These are phyloP conservation scores for Spergularia azorica DNA, from an alignment of 179 eudicot species.

Conservation along the genomic window DNA sequence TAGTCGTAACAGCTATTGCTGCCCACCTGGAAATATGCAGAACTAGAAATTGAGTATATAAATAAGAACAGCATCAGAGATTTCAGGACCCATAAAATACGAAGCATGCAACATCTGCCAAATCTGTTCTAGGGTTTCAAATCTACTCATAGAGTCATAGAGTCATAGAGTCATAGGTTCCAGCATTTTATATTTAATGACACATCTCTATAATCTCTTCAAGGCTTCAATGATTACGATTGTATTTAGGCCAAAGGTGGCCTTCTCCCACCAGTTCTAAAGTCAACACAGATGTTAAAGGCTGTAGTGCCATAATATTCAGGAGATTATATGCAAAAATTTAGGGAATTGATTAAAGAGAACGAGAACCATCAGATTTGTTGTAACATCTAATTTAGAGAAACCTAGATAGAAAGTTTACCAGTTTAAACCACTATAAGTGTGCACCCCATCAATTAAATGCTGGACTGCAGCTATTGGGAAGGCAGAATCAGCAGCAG, in stretches of 20 bases:
- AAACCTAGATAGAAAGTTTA: constrained; percentile 20
- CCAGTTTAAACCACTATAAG: constrained; percentile 63
- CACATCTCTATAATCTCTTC: too few relatives aligned
- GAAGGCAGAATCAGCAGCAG: constrained; percentile 71
- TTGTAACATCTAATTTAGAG: background rate
- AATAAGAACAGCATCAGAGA: background rate
- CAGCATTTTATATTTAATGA: too few relatives aligned
- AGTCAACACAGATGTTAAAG: background rate
- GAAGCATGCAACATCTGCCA: background rate
- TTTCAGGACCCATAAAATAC: background rate
- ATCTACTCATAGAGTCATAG: too few relatives aligned
- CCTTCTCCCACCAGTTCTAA: background rate
- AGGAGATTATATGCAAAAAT: too few relatives aligned
- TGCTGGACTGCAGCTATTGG: constrained; percentile 75
- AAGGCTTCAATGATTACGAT: too few relatives aligned
- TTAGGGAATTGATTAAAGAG: too few relatives aligned
- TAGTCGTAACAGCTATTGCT: constrained; percentile 59
- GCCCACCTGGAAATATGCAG: constrained; percentile 59
- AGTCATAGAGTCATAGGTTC: too few relatives aligned
- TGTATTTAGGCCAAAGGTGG: background rate
- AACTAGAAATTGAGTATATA: background rate
- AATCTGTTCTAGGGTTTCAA: background rate
- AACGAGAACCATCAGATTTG: too few relatives aligned
- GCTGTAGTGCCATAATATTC: too few relatives aligned
- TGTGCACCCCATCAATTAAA: constrained; percentile 62